Evolutionary conservation across 1,139 yeast genomes (phyloP), one percentile per base, ranked within the genome.

Genomic region (Lodderomyces orthopsilosis): DNA sequence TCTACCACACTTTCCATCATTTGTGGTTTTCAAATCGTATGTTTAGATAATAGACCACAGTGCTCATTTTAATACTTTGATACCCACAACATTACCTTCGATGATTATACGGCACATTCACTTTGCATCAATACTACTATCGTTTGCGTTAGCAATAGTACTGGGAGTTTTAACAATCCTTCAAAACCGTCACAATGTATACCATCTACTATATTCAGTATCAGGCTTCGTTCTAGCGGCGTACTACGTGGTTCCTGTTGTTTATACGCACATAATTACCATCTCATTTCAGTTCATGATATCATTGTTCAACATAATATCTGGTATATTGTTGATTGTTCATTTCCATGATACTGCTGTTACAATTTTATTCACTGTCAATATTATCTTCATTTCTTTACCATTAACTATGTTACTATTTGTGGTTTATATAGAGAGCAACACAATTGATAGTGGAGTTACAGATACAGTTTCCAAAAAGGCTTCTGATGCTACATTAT

Each of bases 261-360:
- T 43, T 21, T 30, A 28, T 19, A 15, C 34, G 10, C 41, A 41
- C 27, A n/a, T 37, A 6, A 14, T 43, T 10, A 26, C 41, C 21
- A 39, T 44, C 9, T 12, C 34, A 26, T 7, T 42, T 9, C 54
- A 55, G 35, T 14, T 46, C 12, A 10, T 51, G 13, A 26, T 50
- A 7, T 51, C 54, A 6, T 18, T 47, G 5, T 53, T 57, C 36
- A 51, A 59, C 45, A 42, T 54, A 30, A 53, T 52, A 33, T 46
- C 55, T 6, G 64, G 64, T 2, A 50, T 57, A 48, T 41, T 50
- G 39, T 47, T 38, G 23, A 41, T 47, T 10, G 22, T 45, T 6
- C 14, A 34, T 18, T 35, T 23, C 14, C 18, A 30, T 6, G 21
- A 37, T 13, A 39, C 30, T 15, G 39, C n/a, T 3, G 24, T 38